These are phyloP conservation scores for Cercospora janseana DNA, from an alignment of 2,329 filamentous ascomycete species.

Conservation along the genomic window DNA sequence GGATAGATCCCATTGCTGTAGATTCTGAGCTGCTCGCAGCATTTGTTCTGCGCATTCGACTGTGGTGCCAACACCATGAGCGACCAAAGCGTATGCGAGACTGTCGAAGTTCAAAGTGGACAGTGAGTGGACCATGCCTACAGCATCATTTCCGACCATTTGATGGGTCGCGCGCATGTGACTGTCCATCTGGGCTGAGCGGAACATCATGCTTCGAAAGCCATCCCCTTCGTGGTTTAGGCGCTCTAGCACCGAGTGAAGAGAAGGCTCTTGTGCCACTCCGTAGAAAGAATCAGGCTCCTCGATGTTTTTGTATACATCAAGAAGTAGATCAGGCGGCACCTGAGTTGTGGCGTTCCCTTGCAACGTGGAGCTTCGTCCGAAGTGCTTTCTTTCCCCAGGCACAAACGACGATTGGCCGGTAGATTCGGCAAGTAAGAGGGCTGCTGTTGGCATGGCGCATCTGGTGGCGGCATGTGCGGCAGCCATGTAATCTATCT, in stretches of 20 bases:
- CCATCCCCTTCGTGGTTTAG: conserved; percentile 89
- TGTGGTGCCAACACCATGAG: conserved; percentile 61
- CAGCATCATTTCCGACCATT: conserved; percentile 58
- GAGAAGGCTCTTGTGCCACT: conserved; percentile 71
- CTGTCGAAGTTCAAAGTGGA: conserved; percentile 80
- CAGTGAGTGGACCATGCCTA: conserved; percentile 72
- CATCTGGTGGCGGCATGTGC: conserved; percentile 72
- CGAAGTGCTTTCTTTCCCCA: conserved; percentile 27
- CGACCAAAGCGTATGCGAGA: conserved; percentile 75
- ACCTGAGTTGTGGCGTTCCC: conserved; percentile 18
- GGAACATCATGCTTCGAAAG: conserved; percentile 81
- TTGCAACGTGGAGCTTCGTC: conserved; percentile 28
- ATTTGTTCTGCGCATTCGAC: conserved; percentile 36
- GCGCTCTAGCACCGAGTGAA: conserved; percentile 74
- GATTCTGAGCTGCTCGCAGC: conserved; percentile 54
- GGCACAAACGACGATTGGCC: conserved; percentile 14
- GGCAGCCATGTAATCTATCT: conserved; percentile 70
- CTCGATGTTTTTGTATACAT: conserved; percentile 87
- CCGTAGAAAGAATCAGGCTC: conserved; percentile 97
- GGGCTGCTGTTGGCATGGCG: conserved; percentile 80
- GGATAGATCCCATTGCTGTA: conserved; percentile 91
- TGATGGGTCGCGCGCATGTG: conserved; percentile 65
- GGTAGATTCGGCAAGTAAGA: conserved; percentile 74
- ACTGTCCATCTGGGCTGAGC: conserved; percentile 86
- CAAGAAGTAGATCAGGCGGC: conserved; percentile 68